Conservation (phyloP, 306 rosid genomes). For the Prunus mume region DNA sequence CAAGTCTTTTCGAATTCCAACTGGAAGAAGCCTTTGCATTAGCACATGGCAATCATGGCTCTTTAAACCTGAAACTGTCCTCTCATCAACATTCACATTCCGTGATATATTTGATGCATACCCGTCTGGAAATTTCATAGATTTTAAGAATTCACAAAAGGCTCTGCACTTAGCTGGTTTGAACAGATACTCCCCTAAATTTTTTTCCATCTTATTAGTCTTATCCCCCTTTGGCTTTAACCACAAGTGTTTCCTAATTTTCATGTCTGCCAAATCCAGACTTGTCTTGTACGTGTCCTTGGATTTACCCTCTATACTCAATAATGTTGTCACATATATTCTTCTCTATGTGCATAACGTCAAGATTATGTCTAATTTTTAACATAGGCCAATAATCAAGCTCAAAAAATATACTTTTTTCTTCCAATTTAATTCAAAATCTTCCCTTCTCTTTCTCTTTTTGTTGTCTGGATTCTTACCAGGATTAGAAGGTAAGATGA, state of each 20-base stretch:
- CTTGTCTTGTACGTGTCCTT: neutral
- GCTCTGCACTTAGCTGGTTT: neutral
- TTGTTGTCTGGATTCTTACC: neutral
- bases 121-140: neutral
- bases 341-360: no score
- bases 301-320: neutral
- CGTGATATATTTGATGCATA: neutral
- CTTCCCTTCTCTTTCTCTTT: neutral
- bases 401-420: neutral
- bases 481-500: neutral
- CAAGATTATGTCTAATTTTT: no score
- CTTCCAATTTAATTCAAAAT: neutral
- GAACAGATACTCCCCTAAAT: neutral
- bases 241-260: neutral
- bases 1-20: neutral
- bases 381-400: no score
- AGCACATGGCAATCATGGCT: constrained; percentile 5
- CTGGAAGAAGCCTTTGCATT: neutral
- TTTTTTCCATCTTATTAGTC: neutral
- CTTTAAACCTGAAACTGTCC: neutral
- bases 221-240: neutral
- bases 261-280: neutral
- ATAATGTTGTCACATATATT: no score
- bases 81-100: neutral
- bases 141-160: neutral